Evolutionary conservation across 257 asterid genomes (phyloP), one percentile per base, ranked within the genome.

Genomic region (Eustoma russellianum): DNA sequence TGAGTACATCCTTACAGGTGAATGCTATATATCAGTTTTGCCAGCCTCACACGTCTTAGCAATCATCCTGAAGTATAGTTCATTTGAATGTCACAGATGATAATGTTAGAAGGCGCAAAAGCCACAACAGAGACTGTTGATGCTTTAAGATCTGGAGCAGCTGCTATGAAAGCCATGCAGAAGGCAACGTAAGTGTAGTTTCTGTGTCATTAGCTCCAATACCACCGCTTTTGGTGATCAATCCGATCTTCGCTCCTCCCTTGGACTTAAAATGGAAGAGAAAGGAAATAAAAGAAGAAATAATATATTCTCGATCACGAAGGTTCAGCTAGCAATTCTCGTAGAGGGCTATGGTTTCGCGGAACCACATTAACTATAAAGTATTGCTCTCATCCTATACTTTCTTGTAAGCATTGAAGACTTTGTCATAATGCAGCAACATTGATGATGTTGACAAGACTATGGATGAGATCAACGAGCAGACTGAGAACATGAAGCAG

Each of bases 121-220:
- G 91, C 91, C 56, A 84, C 94, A 46, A 79, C 88, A 17, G 85
- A 81, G 33, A 81, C 94, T 33, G 85, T 84, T 33, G 87, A 68
- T 46, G 86, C 85, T 50, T 72, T 84, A 65, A 77, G 83, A 75
- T 76, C 72, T n/a, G 85, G 88, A 58, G 85, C 94, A 6, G 66
- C 83, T 57, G 83, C 85, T 43, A 81, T 81, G 94, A 81, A 81
- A 77, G 79, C 85, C 41, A 81, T 84, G 75, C 81, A 77, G 41
- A 84, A 79, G 78, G 81, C 85, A 48, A 70, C 77, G 91, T 84
- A 70, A 74, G 94, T 80, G 7, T 28, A 17, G 18, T 55, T 38
- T 38, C 12, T 7, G 43, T 38, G 43, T 11, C 43, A 38, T 38
- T 38, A 38, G 43, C 43, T 7, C 30, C 30, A 24, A 4, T 24